A percentile compares a stretch with the other conserved stretches of the same genome.
Conservation (phyloP, 169 alveolate genomes). For the Haemoproteus tartakovskyi region DNA sequence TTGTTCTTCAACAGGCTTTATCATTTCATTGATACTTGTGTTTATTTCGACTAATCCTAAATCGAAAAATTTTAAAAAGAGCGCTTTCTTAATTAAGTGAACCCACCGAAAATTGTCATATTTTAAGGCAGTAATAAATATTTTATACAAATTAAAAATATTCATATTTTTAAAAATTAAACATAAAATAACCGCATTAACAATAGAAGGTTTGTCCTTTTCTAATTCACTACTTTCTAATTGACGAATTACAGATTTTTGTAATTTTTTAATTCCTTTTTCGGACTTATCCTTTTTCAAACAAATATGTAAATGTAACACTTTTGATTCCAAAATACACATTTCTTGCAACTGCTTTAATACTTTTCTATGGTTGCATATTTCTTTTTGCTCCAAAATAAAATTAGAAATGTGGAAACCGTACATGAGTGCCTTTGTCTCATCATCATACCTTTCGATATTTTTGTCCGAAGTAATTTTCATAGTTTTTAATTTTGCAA, state of each 20-base stretch:
- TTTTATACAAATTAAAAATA: slow-evolving; percentile 70
- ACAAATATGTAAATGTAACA: slow-evolving; percentile 24
- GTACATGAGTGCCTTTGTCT: slow-evolving; percentile 24
- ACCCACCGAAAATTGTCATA: slow-evolving; percentile 73
- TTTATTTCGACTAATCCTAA: slow-evolving; percentile 58
- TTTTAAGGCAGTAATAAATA: slow-evolving; percentile 66
- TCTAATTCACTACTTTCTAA: slow-evolving; percentile 42
- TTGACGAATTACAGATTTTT: slow-evolving; percentile 43
- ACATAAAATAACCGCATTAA: slow-evolving; percentile 64
- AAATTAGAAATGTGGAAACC: slow-evolving; percentile 49
- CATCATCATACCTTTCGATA: slow-evolving; percentile 61
- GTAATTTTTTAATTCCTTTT: slow-evolving; percentile 7
- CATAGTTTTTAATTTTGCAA: slow-evolving; percentile 38
- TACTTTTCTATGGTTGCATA: slow-evolving; percentile 49
- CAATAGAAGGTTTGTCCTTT: slow-evolving; percentile 29
- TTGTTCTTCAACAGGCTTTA: slow-evolving; percentile 22
- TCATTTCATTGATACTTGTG: slow-evolving; percentile 20
- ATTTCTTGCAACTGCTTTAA: slow-evolving; percentile 38
- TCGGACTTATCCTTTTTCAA: slow-evolving; percentile 45
- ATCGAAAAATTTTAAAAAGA: slow-evolving; percentile 69
- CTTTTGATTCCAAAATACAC: slow-evolving; percentile 23
- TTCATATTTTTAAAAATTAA: slow-evolving; percentile 66
- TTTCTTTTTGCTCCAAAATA: slow-evolving; percentile 39
- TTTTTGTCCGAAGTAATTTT: slow-evolving; percentile 31
- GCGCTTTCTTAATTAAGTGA: slow-evolving; percentile 65